phyloP scores from a whole-genome alignment of 768 basidiomycete species.

The Trametes elegans region DNA sequence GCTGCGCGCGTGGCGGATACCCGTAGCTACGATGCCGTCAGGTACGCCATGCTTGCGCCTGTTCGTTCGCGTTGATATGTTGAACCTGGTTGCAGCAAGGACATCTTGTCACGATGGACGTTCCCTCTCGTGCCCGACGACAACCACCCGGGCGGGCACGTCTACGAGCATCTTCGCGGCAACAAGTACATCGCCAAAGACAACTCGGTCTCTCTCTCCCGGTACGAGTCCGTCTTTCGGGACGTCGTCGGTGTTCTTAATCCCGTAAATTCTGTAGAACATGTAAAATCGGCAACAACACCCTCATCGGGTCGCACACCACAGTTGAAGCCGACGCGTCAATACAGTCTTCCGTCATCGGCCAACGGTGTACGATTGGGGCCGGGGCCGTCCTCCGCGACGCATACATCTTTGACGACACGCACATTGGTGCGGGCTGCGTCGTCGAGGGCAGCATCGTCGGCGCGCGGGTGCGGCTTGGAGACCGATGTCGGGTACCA shows the following conservation, averaged over 20 bases:
- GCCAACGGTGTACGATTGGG: constrained; percentile 72
- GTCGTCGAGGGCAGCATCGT: constrained; percentile 78
- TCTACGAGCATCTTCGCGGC: constrained; percentile 84
- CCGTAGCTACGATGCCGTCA: constrained; percentile 85
- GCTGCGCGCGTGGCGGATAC: constrained; percentile 94
- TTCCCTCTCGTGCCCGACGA: constrained; percentile 96
- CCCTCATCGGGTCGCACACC: constrained; percentile 80
- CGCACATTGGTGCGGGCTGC: constrained; percentile 66
- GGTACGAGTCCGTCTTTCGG: constrained; percentile 50
- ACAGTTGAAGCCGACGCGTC: constrained; percentile 64
- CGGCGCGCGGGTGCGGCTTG: constrained; percentile 72
- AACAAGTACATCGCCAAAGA: constrained; percentile 88
- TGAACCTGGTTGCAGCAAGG: constrained; percentile 59
- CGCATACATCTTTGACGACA: constrained; percentile 84
- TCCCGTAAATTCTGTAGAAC: too few species aligned
- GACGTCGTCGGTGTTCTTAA: too few species aligned
- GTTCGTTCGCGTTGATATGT: background rate
- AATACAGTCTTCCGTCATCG: constrained; percentile 75
- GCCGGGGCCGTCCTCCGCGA: constrained; percentile 62
- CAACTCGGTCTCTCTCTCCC: constrained; percentile 74
- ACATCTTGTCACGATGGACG: constrained; percentile 90
- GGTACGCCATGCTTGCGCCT: constrained; percentile 41
- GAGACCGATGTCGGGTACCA: constrained; percentile 62
- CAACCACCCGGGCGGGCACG: constrained; percentile 78
- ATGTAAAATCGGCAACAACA: constrained; percentile 76